Percentiles rank a stretch among this genome's conserved stretches.
Evolutionary conservation across 75 land plant genomes (phyloP).

Genomic region (Pinus taeda): DNA sequence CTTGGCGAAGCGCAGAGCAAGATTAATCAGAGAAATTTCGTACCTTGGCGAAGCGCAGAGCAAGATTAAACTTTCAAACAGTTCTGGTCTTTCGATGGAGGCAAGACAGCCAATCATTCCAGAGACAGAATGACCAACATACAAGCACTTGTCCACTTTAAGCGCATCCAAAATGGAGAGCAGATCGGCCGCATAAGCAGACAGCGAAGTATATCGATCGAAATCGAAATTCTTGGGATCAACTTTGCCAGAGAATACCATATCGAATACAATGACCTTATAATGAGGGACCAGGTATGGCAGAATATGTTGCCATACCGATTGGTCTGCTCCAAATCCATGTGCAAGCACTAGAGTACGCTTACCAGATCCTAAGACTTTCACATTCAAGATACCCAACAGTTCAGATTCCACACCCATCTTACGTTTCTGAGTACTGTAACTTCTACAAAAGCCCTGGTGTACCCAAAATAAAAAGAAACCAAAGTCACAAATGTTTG

Average conservation of each 20-base stretch:
- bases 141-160: slow-evolving; percentile 13
- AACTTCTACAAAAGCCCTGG: too few species aligned
- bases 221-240: slow-evolving; percentile 24
- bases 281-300: slow-evolving; percentile 27
- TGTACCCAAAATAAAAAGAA: too few species aligned
- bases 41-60: slow-evolving; percentile 31
- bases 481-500: too few species aligned
- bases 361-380: slow-evolving; percentile 19
- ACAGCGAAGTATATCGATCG: slow-evolving; percentile 17
- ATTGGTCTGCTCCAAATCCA: slow-evolving; percentile 33
- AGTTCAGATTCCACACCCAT: slow-evolving; percentile 6
- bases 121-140: slow-evolving; percentile 28
- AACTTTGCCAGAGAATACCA: slow-evolving; percentile 24
- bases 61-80: slow-evolving; percentile 25
- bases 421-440: not conserved
- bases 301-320: slow-evolving; percentile 24
- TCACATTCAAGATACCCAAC: slow-evolving; percentile 22
- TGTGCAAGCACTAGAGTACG: slow-evolving; percentile 22
- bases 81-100: slow-evolving; percentile 19
- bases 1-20: too few species aligned
- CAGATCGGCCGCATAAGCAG: slow-evolving; percentile 23
- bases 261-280: slow-evolving; percentile 19
- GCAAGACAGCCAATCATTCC: slow-evolving; percentile 43
- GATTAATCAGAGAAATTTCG: not conserved
- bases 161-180: slow-evolving; percentile 27